Conservation (phyloP, 1,284 basidiomycete species). For the Hemileia vastatrix region DNA sequence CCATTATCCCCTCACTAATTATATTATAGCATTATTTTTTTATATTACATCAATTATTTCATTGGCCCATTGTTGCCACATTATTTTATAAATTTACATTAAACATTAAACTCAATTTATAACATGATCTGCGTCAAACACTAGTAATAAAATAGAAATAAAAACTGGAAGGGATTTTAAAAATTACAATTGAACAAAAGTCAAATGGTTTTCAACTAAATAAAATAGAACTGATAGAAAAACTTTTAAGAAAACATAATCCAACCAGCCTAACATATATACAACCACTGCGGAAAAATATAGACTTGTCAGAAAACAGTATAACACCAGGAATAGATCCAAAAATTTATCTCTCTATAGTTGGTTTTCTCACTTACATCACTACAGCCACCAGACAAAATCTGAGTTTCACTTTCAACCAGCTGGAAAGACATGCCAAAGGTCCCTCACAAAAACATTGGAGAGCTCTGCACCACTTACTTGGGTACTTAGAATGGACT, state of each 20-base stretch:
- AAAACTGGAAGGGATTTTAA: no score
- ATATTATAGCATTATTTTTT: no score
- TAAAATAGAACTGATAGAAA: neutral
- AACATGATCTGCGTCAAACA: no score
- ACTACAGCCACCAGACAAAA: neutral
- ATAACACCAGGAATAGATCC: neutral
- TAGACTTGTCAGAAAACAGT: neutral
- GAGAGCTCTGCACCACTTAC: neutral
- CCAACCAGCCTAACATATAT: neutral
- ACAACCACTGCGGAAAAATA: neutral
- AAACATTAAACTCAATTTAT: no score
- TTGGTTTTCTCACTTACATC: neutral
- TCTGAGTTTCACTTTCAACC: neutral
- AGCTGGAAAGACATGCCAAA: neutral
- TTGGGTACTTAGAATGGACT: neutral
- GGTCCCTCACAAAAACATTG: neutral
- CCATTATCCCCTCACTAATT: no score
- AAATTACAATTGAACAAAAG: neutral
- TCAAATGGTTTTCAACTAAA: neutral
- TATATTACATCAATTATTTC: no score
- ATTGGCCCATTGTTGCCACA: no score
- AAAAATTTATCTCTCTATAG: neutral
- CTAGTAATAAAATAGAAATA: no score
- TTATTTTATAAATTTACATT: no score
- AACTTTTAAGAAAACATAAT: neutral